Evolutionary conservation across 257 asterid species (phyloP).

Genomic region (Scutellaria barbata): DNA sequence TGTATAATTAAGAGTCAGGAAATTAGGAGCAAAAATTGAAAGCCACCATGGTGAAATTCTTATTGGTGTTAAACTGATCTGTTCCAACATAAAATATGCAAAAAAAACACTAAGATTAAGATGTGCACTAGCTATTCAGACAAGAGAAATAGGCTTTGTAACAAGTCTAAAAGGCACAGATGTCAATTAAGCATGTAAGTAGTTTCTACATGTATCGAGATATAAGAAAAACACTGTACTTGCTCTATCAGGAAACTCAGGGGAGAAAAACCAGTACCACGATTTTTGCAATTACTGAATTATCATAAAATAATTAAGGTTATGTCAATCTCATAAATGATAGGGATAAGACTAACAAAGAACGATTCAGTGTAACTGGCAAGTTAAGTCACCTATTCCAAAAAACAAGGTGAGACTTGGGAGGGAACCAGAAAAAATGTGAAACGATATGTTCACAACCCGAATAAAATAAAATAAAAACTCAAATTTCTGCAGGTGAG

Average conservation of each 20-base stretch:
- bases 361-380: not conserved
- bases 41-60: not conserved
- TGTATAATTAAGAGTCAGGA: constrained; percentile 11
- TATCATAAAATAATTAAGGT: not conserved
- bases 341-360: constrained; percentile 11
- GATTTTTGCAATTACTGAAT: constrained; percentile 11
- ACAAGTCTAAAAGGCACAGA: constrained; percentile 14
- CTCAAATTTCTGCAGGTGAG: constrained; percentile 17
- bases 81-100: constrained; percentile 11
- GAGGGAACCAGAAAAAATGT: not conserved
- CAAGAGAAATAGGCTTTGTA: not conserved
- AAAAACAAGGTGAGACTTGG: not conserved
- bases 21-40: constrained; percentile 14
- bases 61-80: not conserved
- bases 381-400: constrained; percentile 1
- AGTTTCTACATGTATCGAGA: constrained; percentile 6
- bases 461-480: not conserved
- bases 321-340: not conserved
- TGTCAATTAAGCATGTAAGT: constrained; percentile 17
- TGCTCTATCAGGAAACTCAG: not conserved
- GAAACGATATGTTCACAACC: constrained; percentile 30
- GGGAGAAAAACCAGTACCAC: constrained; percentile 11
- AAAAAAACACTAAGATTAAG: not conserved
- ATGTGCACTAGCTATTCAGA: not conserved
- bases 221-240: not conserved